Evolutionary conservation across 1,139 yeast species (phyloP).

Genomic region (Magnusiomyces fungicola): DNA sequence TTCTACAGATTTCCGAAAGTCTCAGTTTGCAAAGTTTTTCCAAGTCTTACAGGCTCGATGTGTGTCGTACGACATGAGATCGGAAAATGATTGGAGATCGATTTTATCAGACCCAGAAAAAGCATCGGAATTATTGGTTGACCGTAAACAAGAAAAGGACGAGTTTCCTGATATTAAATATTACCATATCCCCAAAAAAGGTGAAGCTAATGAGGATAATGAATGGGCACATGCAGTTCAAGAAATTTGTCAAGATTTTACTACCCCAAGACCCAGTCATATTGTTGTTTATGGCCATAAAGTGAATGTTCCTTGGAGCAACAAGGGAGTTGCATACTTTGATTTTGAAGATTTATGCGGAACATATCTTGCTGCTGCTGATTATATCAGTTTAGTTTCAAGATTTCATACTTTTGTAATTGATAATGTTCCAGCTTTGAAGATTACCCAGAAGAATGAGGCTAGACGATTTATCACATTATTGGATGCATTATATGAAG

Average conservation of each 20-base stretch:
- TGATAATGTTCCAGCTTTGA: constrained; percentile 56
- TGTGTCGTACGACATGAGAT: constrained; percentile 54
- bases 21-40: constrained; percentile 51
- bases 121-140: constrained; percentile 9
- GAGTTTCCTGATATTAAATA: constrained; percentile 6
- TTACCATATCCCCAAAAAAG: constrained; percentile 10
- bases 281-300: constrained; percentile 51
- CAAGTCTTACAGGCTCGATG: constrained; percentile 55
- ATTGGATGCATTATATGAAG: constrained; percentile 62
- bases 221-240: constrained; percentile 36
- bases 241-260: constrained; percentile 22
- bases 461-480: constrained; percentile 62
- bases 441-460: constrained; percentile 54
- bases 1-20: constrained; percentile 54
- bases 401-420: constrained; percentile 49
- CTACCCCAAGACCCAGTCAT: constrained; percentile 26
- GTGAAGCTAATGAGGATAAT: constrained; percentile 25
- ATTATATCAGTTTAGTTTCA: constrained; percentile 61
- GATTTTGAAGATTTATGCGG: constrained; percentile 52
- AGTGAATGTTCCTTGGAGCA: constrained; percentile 42
- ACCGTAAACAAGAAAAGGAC: neutral
- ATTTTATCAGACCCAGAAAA: constrained; percentile 33
- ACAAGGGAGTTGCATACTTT: constrained; percentile 41
- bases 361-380: constrained; percentile 56
- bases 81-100: constrained; percentile 49